Evolutionary conservation across 202 grass and related monocot genomes (phyloP).

Genomic region (Alloteropsis angusta): DNA sequence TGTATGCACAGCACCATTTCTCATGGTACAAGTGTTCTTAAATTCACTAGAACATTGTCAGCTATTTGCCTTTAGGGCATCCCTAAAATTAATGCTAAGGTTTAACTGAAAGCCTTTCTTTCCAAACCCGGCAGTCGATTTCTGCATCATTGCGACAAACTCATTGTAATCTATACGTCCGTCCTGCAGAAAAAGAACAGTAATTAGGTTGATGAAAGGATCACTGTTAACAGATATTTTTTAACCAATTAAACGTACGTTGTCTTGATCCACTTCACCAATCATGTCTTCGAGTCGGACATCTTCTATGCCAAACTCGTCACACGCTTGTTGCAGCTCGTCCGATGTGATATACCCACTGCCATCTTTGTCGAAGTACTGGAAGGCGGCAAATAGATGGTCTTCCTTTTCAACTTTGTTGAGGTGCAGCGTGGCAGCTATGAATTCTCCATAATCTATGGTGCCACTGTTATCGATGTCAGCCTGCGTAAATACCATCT

Average conservation of each 20-base stretch:
- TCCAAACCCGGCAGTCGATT: slow-evolving; percentile 23
- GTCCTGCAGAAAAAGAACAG: not conserved
- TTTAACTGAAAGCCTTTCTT: slow-evolving; percentile 29
- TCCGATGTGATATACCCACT: slow-evolving; percentile 78
- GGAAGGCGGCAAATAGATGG: slow-evolving; percentile 59
- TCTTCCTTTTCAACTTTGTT: slow-evolving; percentile 75
- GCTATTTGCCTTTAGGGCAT: slow-evolving; percentile 50
- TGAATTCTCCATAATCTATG: slow-evolving; percentile 78
- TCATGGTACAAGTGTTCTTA: too few species aligned
- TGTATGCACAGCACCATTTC: too few species aligned
- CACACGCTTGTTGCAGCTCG: slow-evolving; percentile 72
- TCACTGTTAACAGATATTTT: not conserved
- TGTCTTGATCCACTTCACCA: slow-evolving; percentile 75
- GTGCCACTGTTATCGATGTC: slow-evolving; percentile 80
- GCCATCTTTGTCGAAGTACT: slow-evolving; percentile 73
- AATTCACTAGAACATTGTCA: too few species aligned
- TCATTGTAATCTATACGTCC: slow-evolving; percentile 66
- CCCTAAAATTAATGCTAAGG: slow-evolving; percentile 41
- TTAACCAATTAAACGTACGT: slow-evolving; percentile 28
- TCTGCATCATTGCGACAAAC: slow-evolving; percentile 63
- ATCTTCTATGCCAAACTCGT: slow-evolving; percentile 76
- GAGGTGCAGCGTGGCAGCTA: slow-evolving; percentile 71
- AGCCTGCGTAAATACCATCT: too few species aligned
- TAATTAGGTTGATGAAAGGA: not conserved
- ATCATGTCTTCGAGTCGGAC: slow-evolving; percentile 65